phyloP scores from a whole-genome alignment of 306 rosid species.

The Cucumis melo region DNA sequence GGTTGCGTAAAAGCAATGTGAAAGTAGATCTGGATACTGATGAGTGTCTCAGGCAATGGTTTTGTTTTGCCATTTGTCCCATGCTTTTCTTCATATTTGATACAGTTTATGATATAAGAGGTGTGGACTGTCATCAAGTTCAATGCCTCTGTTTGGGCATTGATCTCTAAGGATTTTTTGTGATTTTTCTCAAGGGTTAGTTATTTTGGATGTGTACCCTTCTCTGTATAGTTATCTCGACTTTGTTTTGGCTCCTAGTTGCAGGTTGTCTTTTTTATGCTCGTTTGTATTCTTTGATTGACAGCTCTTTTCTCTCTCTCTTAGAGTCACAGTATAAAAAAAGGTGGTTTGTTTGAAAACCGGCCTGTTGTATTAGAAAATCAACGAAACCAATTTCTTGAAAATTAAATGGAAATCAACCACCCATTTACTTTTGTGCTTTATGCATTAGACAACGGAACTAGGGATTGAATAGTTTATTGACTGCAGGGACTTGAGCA shows the following conservation, averaged over 20 bases:
- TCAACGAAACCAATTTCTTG: not conserved
- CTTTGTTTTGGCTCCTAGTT: not conserved
- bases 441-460: not conserved
- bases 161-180: not conserved
- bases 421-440: not conserved
- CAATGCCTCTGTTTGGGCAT: not conserved
- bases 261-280: not conserved
- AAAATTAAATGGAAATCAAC: not conserved
- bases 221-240: not conserved
- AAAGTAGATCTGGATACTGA: not conserved
- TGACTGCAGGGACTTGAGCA: not conserved
- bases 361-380: not conserved
- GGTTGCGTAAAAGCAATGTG: not conserved
- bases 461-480: not conserved
- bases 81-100: not conserved
- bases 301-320: not conserved
- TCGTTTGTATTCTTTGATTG: not conserved
- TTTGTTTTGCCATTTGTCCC: not conserved
- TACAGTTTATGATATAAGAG: not conserved
- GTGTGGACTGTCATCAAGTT: not conserved
- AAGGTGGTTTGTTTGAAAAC: not conserved
- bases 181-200: not conserved
- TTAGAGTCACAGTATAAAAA: not conserved
- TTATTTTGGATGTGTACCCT: not conserved
- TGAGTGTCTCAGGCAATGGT: not conserved